Percentiles rank a stretch among this genome's conserved stretches.
phyloP scores from a whole-genome alignment of 2,329 filamentous ascomycete species.

The Akanthomyces dipterigenus region DNA sequence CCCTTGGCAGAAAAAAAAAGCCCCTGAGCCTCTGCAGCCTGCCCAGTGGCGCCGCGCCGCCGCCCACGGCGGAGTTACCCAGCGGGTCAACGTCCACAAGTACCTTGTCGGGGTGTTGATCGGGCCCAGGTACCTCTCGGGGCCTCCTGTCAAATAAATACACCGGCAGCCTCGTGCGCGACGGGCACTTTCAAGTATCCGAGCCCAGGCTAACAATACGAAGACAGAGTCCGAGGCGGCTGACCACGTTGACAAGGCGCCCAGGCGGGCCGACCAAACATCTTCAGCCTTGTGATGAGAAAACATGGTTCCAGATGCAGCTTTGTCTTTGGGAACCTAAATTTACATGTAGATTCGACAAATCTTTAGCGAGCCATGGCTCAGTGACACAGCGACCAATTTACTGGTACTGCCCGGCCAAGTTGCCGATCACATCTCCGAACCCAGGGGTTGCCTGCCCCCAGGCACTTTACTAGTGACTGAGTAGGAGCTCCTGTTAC shows the following conservation, averaged over 20 bases:
- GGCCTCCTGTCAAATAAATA: not conserved
- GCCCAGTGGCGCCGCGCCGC: not conserved
- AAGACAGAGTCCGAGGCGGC: not conserved
- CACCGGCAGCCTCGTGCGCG: constrained; percentile 1
- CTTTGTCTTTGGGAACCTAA: not conserved
- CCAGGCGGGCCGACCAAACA: not conserved
- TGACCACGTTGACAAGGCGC: not conserved
- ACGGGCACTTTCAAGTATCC: constrained; percentile 3
- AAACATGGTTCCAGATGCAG: not conserved
- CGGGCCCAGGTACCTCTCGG: not conserved
- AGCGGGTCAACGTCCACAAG: not conserved
- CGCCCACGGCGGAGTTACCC: not conserved
- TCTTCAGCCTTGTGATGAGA: not conserved
- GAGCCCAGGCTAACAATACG: not conserved
- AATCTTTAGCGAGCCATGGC: not conserved
- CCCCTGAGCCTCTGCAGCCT: not conserved
- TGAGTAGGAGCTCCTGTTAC: not conserved
- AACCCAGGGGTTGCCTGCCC: not conserved
- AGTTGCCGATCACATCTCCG: constrained; percentile 9
- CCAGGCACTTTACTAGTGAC: too few species aligned
- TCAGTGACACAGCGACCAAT: not conserved
- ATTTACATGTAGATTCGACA: not conserved
- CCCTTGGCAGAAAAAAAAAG: constrained; percentile 1
- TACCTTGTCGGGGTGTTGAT: not conserved
- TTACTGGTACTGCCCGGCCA: not conserved